Evolutionary conservation across 2,329 filamentous ascomycete genomes (phyloP).

Genomic region (Verticillium isaacii): DNA sequence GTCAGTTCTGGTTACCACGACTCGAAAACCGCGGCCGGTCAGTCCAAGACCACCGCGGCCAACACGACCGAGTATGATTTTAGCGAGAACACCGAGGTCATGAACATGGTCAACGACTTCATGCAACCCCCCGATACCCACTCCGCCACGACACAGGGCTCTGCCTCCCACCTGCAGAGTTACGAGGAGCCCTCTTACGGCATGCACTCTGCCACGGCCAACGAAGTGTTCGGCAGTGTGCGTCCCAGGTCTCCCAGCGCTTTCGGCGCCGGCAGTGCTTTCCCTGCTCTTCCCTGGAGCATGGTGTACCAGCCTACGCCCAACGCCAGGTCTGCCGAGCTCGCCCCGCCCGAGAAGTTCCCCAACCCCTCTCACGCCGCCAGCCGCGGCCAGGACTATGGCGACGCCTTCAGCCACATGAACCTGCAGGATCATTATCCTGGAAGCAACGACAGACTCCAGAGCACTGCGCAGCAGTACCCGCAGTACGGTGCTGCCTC

Average conservation of each 20-base stretch:
- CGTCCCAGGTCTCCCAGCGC: constrained; percentile 24
- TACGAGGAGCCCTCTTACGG: constrained; percentile 46
- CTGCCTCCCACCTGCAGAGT: not conserved
- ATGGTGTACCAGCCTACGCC: constrained; percentile 32
- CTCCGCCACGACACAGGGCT: not conserved
- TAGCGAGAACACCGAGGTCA: constrained; percentile 30
- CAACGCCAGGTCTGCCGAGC: constrained; percentile 8
- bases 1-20: not conserved
- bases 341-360: constrained; percentile 4
- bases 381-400: not conserved
- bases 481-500: constrained; percentile 5
- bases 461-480: constrained; percentile 2
- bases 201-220: constrained; percentile 47
- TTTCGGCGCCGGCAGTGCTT: constrained; percentile 22
- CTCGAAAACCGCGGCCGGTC: not conserved
- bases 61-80: constrained; percentile 13
- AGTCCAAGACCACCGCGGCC: not conserved
- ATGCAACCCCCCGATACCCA: constrained; percentile 35
- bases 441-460: constrained; percentile 1
- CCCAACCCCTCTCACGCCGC: not conserved
- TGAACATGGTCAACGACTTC: constrained; percentile 44
- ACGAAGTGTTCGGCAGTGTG: constrained; percentile 42
- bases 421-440: constrained; percentile 25
- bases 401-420: not conserved
- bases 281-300: constrained; percentile 45